Conservation (phyloP, 352 stramenopile genomes). For the Pythium brassicae region DNA sequence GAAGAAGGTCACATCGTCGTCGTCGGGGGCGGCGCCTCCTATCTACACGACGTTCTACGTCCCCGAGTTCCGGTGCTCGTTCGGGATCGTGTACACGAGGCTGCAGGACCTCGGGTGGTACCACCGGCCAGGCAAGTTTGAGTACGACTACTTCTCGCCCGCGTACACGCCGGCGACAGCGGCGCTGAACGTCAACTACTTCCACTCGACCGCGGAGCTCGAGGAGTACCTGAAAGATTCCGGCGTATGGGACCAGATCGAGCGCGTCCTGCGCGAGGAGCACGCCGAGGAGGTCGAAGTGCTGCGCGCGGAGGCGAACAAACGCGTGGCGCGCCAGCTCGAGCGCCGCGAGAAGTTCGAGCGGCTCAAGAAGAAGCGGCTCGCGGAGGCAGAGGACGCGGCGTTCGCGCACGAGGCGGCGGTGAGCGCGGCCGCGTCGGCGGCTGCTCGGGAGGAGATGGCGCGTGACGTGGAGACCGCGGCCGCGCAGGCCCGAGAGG, state of each 20-base stretch:
- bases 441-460: not conserved
- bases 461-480: not conserved
- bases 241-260: slow-evolving; percentile 54
- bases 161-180: slow-evolving; percentile 52
- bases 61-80: slow-evolving; percentile 66
- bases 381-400: slow-evolving; percentile 7
- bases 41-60: slow-evolving; percentile 39
- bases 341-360: slow-evolving; percentile 16
- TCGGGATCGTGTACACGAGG: slow-evolving; percentile 59
- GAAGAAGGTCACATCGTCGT: slow-evolving; percentile 15
- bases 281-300: slow-evolving; percentile 47
- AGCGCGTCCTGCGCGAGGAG: slow-evolving; percentile 45
- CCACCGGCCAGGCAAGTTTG: slow-evolving; percentile 50
- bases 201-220: slow-evolving; percentile 51
- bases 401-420: not conserved
- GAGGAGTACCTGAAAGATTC: slow-evolving; percentile 58
- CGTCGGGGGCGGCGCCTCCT: slow-evolving; percentile 11
- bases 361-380: slow-evolving; percentile 21
- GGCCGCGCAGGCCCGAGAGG: not conserved
- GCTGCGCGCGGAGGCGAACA: slow-evolving; percentile 36
- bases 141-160: slow-evolving; percentile 82
- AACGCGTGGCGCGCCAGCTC: slow-evolving; percentile 8
- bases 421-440: not conserved
- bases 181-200: slow-evolving; percentile 56
- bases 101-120: slow-evolving; percentile 60